phyloP scores from a whole-genome alignment of 2,329 filamentous ascomycete species.

The Apiospora aurea region DNA sequence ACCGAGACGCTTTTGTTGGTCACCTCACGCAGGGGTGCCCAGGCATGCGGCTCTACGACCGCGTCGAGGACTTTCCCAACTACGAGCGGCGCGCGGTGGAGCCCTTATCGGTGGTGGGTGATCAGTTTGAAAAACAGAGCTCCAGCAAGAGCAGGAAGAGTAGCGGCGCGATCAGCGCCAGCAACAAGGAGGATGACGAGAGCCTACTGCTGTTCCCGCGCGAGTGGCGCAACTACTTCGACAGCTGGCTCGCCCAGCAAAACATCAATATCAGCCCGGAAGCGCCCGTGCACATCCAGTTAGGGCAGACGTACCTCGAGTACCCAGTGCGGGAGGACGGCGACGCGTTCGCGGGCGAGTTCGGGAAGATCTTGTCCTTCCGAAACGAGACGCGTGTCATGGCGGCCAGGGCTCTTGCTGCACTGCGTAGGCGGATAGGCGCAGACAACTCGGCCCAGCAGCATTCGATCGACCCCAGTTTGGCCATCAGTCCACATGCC shows the following conservation, averaged over 20 bases:
- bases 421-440: slow-evolving; percentile 30
- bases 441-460: background rate
- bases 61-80: slow-evolving; percentile 38
- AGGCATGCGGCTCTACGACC: slow-evolving; percentile 39
- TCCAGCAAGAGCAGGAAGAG: slow-evolving; percentile 22
- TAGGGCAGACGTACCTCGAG: slow-evolving; percentile 46
- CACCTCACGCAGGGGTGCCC: slow-evolving; percentile 39
- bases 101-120: slow-evolving; percentile 37
- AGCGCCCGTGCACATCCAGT: slow-evolving; percentile 38
- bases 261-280: slow-evolving; percentile 28
- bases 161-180: too few species aligned
- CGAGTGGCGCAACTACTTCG: slow-evolving; percentile 40
- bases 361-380: slow-evolving; percentile 44
- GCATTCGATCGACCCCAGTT: slow-evolving; percentile 34
- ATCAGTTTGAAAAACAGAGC: slow-evolving; percentile 41
- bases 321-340: slow-evolving; percentile 47
- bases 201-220: slow-evolving; percentile 31
- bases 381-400: slow-evolving; percentile 41
- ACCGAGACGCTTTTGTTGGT: slow-evolving; percentile 37
- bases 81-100: slow-evolving; percentile 32
- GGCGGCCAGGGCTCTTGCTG: slow-evolving; percentile 38
- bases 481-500: slow-evolving; percentile 35
- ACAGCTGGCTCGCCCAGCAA: slow-evolving; percentile 39
- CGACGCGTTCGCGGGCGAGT: slow-evolving; percentile 41
- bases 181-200: background rate